These are phyloP conservation scores for Cryptococcus amylolentus DNA, from an alignment of 1,284 basidiomycete species.

Conservation along the genomic window DNA sequence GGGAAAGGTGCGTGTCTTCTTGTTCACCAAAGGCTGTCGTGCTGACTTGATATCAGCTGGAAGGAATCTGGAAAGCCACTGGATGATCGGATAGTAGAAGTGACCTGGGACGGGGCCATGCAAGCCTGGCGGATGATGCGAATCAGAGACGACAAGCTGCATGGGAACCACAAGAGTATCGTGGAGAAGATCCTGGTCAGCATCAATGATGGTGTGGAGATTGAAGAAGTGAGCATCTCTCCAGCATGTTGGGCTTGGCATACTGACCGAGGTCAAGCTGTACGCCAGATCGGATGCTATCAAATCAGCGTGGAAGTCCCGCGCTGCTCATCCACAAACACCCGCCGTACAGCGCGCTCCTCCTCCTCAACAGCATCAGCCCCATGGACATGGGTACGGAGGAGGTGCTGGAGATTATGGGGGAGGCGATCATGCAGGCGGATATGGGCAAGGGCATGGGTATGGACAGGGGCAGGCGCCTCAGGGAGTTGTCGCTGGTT, in stretches of 20 bases:
- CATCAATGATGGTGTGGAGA: conserved; percentile 87
- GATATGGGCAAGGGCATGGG: not conserved
- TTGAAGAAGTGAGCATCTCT: conserved; percentile 60
- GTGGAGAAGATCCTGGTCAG: conserved; percentile 81
- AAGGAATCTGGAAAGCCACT: conserved; percentile 80
- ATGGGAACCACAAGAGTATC: conserved; percentile 78
- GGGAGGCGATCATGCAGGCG: conserved; percentile 4
- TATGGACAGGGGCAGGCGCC: conserved; percentile 1
- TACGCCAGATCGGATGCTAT: conserved; percentile 36
- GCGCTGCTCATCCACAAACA: not conserved
- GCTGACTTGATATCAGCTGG: conserved; percentile 57
- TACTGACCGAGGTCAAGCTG: conserved; percentile 17
- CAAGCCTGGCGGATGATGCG: conserved; percentile 83
- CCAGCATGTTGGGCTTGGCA: not conserved
- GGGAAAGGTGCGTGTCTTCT: conserved; percentile 68
- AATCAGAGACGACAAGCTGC: conserved; percentile 84
- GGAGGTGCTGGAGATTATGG: conserved; percentile 5
- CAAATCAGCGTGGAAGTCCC: conserved; percentile 41
- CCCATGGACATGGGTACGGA: conserved; percentile 12
- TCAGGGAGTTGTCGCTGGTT: conserved; percentile 28
- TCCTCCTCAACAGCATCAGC: conserved; percentile 6
- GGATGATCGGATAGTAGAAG: conserved; percentile 92
- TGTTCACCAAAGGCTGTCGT: not conserved
- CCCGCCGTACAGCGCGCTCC: not conserved
- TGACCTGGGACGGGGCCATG: conserved; percentile 70